Percentiles rank a stretch among this genome's conserved stretches.
Conservation (phyloP, 2,329 filamentous ascomycete genomes). For the Aspergillus jensenii region DNA sequence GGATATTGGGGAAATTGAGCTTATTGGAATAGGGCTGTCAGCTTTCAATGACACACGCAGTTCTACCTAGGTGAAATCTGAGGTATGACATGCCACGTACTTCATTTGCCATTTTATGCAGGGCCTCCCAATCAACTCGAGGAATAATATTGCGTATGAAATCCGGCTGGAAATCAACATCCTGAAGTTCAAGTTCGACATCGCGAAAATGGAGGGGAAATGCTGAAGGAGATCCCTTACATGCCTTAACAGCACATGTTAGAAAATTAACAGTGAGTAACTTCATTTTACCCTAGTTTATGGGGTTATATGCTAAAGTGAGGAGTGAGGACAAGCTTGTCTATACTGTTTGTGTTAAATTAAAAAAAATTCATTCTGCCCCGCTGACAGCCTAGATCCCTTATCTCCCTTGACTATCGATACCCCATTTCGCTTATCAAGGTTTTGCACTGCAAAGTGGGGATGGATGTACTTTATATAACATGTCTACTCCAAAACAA, state of each 20-base stretch:
- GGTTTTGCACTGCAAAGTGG: neutral
- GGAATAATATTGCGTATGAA: constrained; percentile 84
- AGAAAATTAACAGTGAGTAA: constrained; percentile 94
- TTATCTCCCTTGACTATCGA: neutral
- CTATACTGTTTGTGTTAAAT: neutral
- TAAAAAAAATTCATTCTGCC: neutral
- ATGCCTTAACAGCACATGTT: constrained; percentile 92
- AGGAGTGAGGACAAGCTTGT: neutral
- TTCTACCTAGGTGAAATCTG: neutral
- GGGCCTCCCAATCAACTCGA: constrained; percentile 81
- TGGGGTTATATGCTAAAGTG: neutral
- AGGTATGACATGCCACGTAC: constrained; percentile 16
- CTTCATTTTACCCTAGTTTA: constrained; percentile 67
- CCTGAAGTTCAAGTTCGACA: constrained; percentile 82
- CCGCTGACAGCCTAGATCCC: neutral
- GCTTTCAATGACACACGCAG: neutral
- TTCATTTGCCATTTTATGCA: constrained; percentile 73
- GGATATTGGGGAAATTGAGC: constrained; percentile 77
- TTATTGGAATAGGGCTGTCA: constrained; percentile 38
- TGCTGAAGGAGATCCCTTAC: constrained; percentile 75
- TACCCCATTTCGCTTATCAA: neutral
- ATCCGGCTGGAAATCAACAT: constrained; percentile 75
- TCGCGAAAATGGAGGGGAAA: constrained; percentile 93
- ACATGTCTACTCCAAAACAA: neutral
- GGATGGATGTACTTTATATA: neutral